Percentiles rank a stretch among this genome's conserved stretches.
These are phyloP conservation scores for Salix koriyanagi DNA, from an alignment of 345 rosid species.

Conservation along the genomic window DNA sequence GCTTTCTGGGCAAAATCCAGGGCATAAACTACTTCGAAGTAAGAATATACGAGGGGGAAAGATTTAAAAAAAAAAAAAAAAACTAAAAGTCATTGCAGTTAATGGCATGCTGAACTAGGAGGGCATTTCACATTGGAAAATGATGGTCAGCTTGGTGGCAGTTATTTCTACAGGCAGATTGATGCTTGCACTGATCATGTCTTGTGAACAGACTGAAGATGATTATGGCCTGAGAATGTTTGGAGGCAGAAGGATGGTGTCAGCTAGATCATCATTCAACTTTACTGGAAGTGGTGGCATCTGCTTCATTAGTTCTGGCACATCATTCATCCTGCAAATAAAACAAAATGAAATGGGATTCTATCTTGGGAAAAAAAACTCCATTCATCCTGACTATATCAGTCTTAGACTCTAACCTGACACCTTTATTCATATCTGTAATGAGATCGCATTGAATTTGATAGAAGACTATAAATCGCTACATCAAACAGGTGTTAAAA, in stretches of 20 bases:
- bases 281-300: slow-evolving; percentile 65
- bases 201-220: background rate
- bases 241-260: slow-evolving; percentile 35
- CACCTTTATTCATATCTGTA: background rate
- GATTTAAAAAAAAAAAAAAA: background rate
- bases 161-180: slow-evolving; percentile 4
- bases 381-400: background rate
- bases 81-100: slow-evolving; percentile 1
- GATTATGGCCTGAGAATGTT: slow-evolving; percentile 16
- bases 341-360: background rate
- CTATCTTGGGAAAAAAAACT: no score
- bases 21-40: slow-evolving; percentile 11
- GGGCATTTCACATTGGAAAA: background rate
- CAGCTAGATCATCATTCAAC: slow-evolving; percentile 50
- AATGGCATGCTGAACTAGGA: slow-evolving; percentile 11
- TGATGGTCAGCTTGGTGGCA: slow-evolving; percentile 2
- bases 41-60: background rate
- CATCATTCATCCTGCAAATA: slow-evolving; percentile 50
- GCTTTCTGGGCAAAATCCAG: background rate
- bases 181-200: slow-evolving; percentile 19
- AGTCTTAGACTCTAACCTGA: background rate
- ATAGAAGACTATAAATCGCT: background rate
- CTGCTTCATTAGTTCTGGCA: slow-evolving; percentile 59
- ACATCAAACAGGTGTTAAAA: background rate
- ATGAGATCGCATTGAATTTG: background rate